Percentiles rank a stretch among this genome's conserved stretches.
phyloP scores from a whole-genome alignment of 2,329 filamentous ascomycete species.

The Hypoxylon sp. region DNA sequence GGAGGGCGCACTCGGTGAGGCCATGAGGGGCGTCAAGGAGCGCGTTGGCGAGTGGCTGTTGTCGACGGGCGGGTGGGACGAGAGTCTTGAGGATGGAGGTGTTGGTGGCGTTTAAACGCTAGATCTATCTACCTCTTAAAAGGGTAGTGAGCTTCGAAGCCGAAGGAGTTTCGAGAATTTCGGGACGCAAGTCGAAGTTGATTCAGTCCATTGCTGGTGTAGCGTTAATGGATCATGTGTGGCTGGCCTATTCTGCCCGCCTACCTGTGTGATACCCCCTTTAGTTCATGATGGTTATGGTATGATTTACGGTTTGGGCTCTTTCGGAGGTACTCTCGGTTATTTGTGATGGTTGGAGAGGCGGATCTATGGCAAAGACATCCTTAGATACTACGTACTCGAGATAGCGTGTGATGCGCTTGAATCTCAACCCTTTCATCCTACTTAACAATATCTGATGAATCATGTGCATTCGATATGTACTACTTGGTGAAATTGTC shows the following conservation, averaged over 20 bases:
- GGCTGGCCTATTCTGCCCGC: conserved; percentile 1
- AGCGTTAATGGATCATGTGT: conserved; percentile 7
- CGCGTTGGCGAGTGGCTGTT: conserved; percentile 81
- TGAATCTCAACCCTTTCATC: conserved; percentile 2
- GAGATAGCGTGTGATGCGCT: neutral
- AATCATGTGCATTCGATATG: too few relatives aligned
- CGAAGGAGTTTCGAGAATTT: conserved; percentile 1
- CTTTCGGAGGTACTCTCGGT: conserved; percentile 1
- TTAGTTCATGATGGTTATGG: conserved; percentile 25
- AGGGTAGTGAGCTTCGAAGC: neutral
- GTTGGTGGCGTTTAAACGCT: conserved; percentile 61
- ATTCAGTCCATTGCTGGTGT: conserved; percentile 8
- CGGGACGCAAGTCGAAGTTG: neutral
- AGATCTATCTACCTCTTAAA: neutral
- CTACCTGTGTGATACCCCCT: conserved; percentile 41
- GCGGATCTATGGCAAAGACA: neutral
- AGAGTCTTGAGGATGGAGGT: conserved; percentile 74
- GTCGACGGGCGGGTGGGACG: conserved; percentile 89
- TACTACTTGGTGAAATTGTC: too few relatives aligned
- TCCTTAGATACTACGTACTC: conserved; percentile 5
- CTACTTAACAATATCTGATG: neutral
- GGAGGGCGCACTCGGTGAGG: conserved; percentile 86
- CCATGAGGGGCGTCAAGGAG: conserved; percentile 80
- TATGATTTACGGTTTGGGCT: conserved; percentile 30
- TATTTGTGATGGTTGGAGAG: neutral